Evolutionary conservation across 2,329 filamentous ascomycete species (phyloP).

Genomic region (Trichoderma citrinoviride): DNA sequence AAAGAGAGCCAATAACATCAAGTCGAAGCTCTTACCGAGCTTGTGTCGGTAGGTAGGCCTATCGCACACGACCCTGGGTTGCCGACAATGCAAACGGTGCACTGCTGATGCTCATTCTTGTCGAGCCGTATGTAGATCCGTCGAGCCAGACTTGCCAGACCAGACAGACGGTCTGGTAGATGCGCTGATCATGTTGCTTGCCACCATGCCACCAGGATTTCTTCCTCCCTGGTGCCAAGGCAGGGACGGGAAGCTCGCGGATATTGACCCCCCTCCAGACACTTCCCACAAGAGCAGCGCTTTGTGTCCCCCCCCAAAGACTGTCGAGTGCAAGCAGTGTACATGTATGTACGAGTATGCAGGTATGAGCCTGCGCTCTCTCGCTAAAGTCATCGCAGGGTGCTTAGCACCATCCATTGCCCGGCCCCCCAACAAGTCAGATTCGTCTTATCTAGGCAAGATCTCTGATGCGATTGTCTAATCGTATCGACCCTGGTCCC

Average conservation of each 20-base stretch:
- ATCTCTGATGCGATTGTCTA: conserved; percentile 22
- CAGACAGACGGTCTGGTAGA: neutral
- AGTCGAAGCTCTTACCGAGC: neutral
- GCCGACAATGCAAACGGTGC: neutral
- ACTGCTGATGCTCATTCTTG: neutral
- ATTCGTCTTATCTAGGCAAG: conserved; percentile 20
- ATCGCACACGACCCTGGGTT: conserved; percentile 5
- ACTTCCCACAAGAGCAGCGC: neutral
- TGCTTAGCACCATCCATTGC: conserved; percentile 16
- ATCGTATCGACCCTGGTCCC: conserved; percentile 18
- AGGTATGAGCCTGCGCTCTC: conserved; percentile 4
- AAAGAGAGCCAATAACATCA: conserved; percentile 5
- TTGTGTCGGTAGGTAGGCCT: neutral
- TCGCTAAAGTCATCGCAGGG: conserved; percentile 18
- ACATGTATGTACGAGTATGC: neutral
- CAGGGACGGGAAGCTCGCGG: conserved; percentile 11
- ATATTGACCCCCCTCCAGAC: neutral
- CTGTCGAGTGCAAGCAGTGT: neutral
- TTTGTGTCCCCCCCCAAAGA: conserved; percentile 3
- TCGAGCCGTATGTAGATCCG: neutral
- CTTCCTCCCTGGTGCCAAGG: conserved; percentile 5
- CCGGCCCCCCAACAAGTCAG: conserved; percentile 16
- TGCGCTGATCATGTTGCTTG: neutral
- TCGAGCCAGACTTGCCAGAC: neutral
- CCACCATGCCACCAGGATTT: neutral